phyloP scores from a whole-genome alignment of 441 rosid species.

The Populus tomentosa region DNA sequence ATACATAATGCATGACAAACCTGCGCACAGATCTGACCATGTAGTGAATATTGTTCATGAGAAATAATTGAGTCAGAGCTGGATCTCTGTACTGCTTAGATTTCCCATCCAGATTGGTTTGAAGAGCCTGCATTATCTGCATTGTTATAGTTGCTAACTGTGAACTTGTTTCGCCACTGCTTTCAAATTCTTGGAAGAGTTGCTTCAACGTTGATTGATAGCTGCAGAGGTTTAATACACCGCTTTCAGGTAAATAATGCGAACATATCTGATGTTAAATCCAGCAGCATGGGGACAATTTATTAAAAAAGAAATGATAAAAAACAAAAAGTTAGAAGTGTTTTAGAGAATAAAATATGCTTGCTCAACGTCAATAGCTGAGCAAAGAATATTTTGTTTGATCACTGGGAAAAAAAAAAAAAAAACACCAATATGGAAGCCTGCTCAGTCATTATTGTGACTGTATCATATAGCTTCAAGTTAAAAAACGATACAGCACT shows the following conservation, averaged over 20 bases:
- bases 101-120: constrained; percentile 27
- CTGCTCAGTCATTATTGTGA: not conserved
- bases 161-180: constrained; percentile 55
- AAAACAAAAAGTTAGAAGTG: not conserved
- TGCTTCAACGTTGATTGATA: constrained; percentile 94
- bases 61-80: constrained; percentile 81
- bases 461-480: not conserved
- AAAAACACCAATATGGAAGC: not conserved
- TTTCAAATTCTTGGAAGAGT: constrained; percentile 88
- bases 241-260: constrained; percentile 14
- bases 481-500: not conserved
- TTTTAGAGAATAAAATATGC: not conserved
- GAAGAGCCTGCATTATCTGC: constrained; percentile 98
- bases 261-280: not conserved
- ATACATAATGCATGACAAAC: constrained; percentile 30
- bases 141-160: constrained; percentile 87
- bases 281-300: not conserved
- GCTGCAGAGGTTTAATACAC: constrained; percentile 42
- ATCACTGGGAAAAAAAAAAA: not conserved
- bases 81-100: constrained; percentile 91
- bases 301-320: not conserved
- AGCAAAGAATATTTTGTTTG: not conserved
- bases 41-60: constrained; percentile 54
- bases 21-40: constrained; percentile 99
- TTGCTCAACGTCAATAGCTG: not conserved